These are phyloP conservation scores for Wickerhamiella kurtzmanii DNA, from an alignment of 805 yeast genomes.

Conservation along the genomic window DNA sequence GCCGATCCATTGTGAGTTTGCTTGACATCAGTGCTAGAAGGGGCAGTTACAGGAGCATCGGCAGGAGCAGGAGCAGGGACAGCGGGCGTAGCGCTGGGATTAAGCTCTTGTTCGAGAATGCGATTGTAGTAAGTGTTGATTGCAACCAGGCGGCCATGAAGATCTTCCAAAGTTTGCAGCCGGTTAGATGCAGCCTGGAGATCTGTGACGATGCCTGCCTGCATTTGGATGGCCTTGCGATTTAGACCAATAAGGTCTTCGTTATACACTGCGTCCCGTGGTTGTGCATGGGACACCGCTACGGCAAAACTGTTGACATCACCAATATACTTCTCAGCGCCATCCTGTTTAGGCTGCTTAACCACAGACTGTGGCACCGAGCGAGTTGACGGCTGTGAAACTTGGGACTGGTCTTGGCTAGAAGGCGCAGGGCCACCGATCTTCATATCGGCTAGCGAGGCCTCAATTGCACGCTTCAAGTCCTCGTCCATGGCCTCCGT, in stretches of 20 bases:
- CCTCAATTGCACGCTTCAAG: conserved; percentile 86
- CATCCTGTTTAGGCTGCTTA: conserved; percentile 1
- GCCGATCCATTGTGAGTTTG: not conserved
- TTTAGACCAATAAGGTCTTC: conserved; percentile 11
- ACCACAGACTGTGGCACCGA: not conserved
- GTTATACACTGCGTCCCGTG: conserved; percentile 17
- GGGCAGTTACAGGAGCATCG: not conserved
- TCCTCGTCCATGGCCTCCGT: conserved; percentile 70
- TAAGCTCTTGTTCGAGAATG: conserved; percentile 18
- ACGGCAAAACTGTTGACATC: conserved; percentile 5
- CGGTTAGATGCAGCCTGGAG: conserved; percentile 15
- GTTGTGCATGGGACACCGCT: conserved; percentile 12
- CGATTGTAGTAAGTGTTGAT: conserved; percentile 18
- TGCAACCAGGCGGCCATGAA: conserved; percentile 17
- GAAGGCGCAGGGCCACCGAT: not conserved
- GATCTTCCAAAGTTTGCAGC: conserved; percentile 17
- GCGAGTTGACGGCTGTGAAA: not conserved
- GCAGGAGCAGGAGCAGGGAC: not conserved
- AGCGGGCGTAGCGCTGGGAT: conserved; percentile 8
- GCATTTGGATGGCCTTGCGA: conserved; percentile 14
- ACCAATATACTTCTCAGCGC: conserved; percentile 7
- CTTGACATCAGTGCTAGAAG: not conserved
- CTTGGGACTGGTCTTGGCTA: not conserved
- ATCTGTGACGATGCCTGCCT: conserved; percentile 17
- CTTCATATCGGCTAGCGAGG: conserved; percentile 63